Conservation (phyloP, 108 stramenopile genomes). For the Pseudonitzschia pungens region DNA sequence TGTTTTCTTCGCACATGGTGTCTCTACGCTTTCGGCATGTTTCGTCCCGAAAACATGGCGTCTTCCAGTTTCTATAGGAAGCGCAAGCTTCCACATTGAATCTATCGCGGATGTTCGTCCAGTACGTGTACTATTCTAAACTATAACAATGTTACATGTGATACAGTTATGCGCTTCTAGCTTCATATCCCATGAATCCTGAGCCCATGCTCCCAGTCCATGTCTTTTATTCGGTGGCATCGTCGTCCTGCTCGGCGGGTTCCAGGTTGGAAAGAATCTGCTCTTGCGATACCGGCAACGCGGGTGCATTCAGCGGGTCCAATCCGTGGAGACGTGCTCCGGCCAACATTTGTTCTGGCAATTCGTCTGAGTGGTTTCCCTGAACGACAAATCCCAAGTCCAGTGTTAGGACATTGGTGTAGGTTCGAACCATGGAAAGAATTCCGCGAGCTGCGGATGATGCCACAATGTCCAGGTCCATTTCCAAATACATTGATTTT, state of each 20-base stretch:
- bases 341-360: slow-evolving; percentile 84
- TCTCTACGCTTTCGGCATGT: no score
- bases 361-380: slow-evolving; percentile 64
- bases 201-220: no score
- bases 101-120: no score
- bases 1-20: no score
- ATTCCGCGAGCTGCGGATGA: slow-evolving; percentile 81
- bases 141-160: no score
- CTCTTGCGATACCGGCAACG: slow-evolving; percentile 46
- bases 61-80: not conserved
- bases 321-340: slow-evolving; percentile 83
- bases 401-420: slow-evolving; percentile 75
- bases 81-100: not conserved
- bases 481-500: slow-evolving; percentile 74
- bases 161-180: no score
- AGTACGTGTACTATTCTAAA: no score
- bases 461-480: slow-evolving; percentile 81
- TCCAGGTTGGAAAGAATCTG: slow-evolving; percentile 12
- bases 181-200: no score
- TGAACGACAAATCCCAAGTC: slow-evolving; percentile 86
- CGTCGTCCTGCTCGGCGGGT: not conserved
- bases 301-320: slow-evolving; percentile 75
- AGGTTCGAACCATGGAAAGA: slow-evolving; percentile 67
- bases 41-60: no score
- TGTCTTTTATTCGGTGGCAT: no score